Base-by-base conservation (phyloP, 805 yeast genomes). In the Diddensiella transvaalensis region DNA sequence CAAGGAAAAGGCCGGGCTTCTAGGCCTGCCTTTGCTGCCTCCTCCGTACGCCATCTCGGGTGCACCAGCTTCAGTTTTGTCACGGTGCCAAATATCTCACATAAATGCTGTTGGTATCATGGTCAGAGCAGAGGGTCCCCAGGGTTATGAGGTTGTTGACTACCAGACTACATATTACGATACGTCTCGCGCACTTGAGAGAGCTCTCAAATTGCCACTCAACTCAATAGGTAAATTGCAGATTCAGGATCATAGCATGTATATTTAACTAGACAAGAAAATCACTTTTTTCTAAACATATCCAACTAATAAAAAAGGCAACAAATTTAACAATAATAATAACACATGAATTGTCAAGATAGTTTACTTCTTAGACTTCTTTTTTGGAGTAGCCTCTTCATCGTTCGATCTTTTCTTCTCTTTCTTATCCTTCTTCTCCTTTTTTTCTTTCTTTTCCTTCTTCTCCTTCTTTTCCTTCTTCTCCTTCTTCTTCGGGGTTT, bases 381-480 rank as follows among this genome's bases (percentile, higher is more conserved):
- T 49, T 47, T 49, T 51, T n/a, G 53, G 55, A 6, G 53, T 35
- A 41, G 51, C 55, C 22, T 42, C 54, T 6, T 47, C 50, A 43
- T 50, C 56, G 17, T 55, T 61, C 6, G 46, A 39, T 46, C 51
- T 37, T 53, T 55, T 54, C 54, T 56, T 53, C 8, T 52, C 47
- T 48, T 56, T 50, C 51, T 37, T 53, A 33, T 36, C 55, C 43
- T 48, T 50, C 53, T 54, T 50, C 17, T 51, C 70, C 66, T 75
- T 70, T 67, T 73, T 73, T 63, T 75, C 70, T 66, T 74, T 71
- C 71, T 79, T 76, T 50, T 79, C 76, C 58, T 77, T 70, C 69
- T 77, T 74, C 51, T 76, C 72, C 58, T 74, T 72, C 67, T 78
- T 73, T 51, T 72, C 68, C 57, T 66, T 72, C 75, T 66, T 77